These are phyloP conservation scores for Phytophthora cactorum DNA, from an alignment of 352 stramenopile species.

Conservation along the genomic window DNA sequence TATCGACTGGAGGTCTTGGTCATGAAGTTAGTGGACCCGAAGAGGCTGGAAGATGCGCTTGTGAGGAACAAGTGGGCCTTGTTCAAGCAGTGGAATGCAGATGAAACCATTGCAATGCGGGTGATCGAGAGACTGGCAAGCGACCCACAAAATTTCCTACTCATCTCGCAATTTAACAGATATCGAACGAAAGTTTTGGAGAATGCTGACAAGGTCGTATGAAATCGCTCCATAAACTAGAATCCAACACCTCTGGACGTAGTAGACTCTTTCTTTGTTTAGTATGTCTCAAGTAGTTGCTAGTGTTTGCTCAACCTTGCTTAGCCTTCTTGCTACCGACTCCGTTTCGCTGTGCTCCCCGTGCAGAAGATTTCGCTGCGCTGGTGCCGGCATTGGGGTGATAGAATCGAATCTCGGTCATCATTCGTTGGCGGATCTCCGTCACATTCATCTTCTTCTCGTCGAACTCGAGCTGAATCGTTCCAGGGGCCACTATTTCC, in stretches of 20 bases:
- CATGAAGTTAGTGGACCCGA: neutral
- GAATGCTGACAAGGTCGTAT: neutral
- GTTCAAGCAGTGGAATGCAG: conserved; percentile 13
- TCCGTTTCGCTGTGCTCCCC: conserved; percentile 23
- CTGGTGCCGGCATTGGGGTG: conserved; percentile 51
- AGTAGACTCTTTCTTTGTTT: conserved; percentile 11
- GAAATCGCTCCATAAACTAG: conserved; percentile 1
- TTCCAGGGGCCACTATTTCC: conserved; percentile 83
- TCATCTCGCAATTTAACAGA: neutral
- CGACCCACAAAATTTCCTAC: neutral
- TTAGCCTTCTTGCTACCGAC: conserved; percentile 45
- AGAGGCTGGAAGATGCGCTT: neutral
- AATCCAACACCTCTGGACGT: conserved; percentile 4
- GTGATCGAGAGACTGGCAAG: conserved; percentile 4
- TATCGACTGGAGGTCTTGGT: conserved; percentile 3
- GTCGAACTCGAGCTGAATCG: conserved; percentile 88
- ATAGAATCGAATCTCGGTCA: conserved; percentile 81
- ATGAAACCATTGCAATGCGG: conserved; percentile 1
- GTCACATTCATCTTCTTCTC: conserved; percentile 84
- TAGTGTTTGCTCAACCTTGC: conserved; percentile 26
- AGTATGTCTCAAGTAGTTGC: conserved; percentile 15
- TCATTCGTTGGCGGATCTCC: conserved; percentile 85
- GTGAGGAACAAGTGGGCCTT: neutral
- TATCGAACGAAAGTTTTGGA: neutral
- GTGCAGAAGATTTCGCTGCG: conserved; percentile 14